phyloP scores from a whole-genome alignment of 148 eudicot genomes.

The Fagopyrum tataricum region DNA sequence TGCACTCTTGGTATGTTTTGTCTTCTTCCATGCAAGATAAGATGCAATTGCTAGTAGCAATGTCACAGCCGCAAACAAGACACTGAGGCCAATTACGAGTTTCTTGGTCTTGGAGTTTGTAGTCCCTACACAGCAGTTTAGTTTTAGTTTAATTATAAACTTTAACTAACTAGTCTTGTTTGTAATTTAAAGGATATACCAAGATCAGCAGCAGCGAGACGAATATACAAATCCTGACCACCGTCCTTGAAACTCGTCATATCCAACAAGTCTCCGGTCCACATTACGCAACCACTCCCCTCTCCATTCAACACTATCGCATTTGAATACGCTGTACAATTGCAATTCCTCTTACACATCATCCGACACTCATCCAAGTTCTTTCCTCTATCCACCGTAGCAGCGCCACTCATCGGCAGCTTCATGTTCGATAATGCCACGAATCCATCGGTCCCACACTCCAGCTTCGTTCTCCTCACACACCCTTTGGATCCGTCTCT shows the following conservation, averaged over 20 bases:
- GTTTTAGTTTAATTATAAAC: not conserved
- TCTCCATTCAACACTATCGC: conserved; percentile 36
- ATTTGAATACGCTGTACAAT: conserved; percentile 42
- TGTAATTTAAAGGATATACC: not conserved
- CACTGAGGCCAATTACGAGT: not conserved
- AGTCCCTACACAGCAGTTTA: not conserved
- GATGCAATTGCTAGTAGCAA: not conserved
- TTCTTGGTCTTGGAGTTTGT: not conserved
- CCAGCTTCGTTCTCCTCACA: conserved; percentile 1
- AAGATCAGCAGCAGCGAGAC: not conserved
- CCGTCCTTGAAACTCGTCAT: not conserved
- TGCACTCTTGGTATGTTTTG: not conserved
- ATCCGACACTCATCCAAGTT: conserved; percentile 24
- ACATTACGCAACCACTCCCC: conserved; percentile 12
- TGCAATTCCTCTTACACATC: conserved; percentile 35
- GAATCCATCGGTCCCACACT: conserved; percentile 35
- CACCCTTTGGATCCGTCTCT: conserved; percentile 23
- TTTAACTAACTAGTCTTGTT: not conserved
- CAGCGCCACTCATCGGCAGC: conserved; percentile 29
- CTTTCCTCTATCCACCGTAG: not conserved
- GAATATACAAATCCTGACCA: not conserved
- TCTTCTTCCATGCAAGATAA: not conserved
- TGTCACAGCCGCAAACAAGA: not conserved
- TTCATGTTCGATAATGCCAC: conserved; percentile 25
- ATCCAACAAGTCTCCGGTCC: not conserved